Conservation (phyloP, 192 early-diverging fungal genomes). For the Lunasporangiospora selenospora region DNA sequence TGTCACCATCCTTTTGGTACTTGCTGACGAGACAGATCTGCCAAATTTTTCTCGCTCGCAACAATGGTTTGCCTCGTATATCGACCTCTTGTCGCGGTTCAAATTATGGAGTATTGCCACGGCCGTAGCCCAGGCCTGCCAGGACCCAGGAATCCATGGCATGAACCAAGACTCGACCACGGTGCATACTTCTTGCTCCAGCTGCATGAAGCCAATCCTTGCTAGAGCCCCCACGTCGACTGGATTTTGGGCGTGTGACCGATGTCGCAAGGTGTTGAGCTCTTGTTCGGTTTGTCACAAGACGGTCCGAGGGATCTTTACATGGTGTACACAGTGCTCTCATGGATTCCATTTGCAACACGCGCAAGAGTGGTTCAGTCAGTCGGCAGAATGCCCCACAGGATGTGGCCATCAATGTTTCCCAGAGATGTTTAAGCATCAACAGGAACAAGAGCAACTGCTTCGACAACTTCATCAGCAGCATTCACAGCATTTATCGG, state of each 20-base stretch:
- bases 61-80: conserved; percentile 73
- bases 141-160: conserved; percentile 17
- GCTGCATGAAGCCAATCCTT: conserved; percentile 67
- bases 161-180: conserved; percentile 72
- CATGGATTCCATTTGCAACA: conserved; percentile 84
- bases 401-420: conserved; percentile 79
- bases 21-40: conserved; percentile 52
- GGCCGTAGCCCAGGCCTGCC: conserved; percentile 61
- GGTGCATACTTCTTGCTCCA: conserved; percentile 71
- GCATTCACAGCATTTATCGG: neutral
- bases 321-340: conserved; percentile 82
- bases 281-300: conserved; percentile 77
- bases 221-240: conserved; percentile 33
- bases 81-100: conserved; percentile 76
- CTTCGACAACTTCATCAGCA: conserved; percentile 14
- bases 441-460: conserved; percentile 35
- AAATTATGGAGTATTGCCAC: conserved; percentile 74
- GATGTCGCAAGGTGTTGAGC: conserved; percentile 66
- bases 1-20: conserved; percentile 68
- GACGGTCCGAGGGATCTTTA: conserved; percentile 73
- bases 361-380: conserved; percentile 72
- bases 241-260: conserved; percentile 73
- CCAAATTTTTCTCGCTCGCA: conserved; percentile 52
- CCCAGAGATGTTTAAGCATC: conserved; percentile 45
- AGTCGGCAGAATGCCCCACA: conserved; percentile 68